Evolutionary conservation across 495 filamentous ascomycete species (phyloP).

Genomic region (Sabuloglossum arenarium): DNA sequence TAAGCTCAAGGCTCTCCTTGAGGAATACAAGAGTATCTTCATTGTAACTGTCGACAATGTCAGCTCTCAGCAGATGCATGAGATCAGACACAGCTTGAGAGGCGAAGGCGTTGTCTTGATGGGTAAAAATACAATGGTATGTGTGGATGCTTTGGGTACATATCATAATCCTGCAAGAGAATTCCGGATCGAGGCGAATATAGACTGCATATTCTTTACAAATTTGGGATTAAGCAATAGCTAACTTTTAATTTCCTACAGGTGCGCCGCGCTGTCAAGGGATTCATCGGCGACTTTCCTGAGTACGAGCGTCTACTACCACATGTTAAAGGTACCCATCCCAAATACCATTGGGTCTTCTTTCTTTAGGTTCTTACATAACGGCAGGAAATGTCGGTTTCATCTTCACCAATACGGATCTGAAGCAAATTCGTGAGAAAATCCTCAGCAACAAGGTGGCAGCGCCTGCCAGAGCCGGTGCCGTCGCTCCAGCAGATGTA

Average conservation of each 20-base stretch:
- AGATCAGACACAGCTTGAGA: conserved; percentile 81
- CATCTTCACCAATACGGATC: conserved; percentile 95
- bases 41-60: conserved; percentile 93
- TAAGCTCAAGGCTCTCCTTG: conserved; percentile 86
- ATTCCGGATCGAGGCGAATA: neutral
- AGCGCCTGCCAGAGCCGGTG: conserved; percentile 91
- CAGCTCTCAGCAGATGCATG: conserved; percentile 99
- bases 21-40: conserved; percentile 90
- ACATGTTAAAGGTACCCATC: conserved; percentile 55
- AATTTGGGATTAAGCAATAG: neutral
- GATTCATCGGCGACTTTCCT: conserved; percentile 72
- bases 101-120: conserved; percentile 86
- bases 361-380: neutral
- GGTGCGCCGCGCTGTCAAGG: conserved; percentile 94
- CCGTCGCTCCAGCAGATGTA: conserved; percentile 74
- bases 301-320: conserved; percentile 96
- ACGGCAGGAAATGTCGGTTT: conserved; percentile 76
- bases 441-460: conserved; percentile 94
- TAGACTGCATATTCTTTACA: neutral
- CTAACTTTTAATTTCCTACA: conserved; percentile 14
- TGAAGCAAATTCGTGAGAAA: conserved; percentile 79
- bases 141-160: conserved; percentile 7
- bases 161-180: neutral
- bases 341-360: neutral
- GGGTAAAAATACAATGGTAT: conserved; percentile 99